Conservation (phyloP, 2,329 filamentous ascomycete genomes). For the Hymenoscyphus fraxineus region DNA sequence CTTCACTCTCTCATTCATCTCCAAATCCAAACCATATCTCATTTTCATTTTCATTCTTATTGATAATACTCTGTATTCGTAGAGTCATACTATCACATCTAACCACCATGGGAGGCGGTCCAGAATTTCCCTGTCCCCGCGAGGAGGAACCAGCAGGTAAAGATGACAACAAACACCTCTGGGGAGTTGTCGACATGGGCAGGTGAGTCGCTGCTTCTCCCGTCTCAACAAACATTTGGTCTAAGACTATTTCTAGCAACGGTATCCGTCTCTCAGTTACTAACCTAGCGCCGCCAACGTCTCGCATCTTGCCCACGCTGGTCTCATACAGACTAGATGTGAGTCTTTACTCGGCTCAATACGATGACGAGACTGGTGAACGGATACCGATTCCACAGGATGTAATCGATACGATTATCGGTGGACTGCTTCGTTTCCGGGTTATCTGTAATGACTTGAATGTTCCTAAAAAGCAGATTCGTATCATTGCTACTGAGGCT, state of each 20-base stretch:
- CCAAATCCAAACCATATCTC: not conserved
- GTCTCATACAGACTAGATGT: slow-evolving; percentile 58
- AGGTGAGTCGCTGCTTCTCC: slow-evolving; percentile 26
- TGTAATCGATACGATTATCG: slow-evolving; percentile 49
- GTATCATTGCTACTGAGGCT: slow-evolving; percentile 63
- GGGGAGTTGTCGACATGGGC: slow-evolving; percentile 39
- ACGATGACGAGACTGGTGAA: slow-evolving; percentile 38
- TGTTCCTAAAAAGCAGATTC: slow-evolving; percentile 50
- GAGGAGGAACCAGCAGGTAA: not conserved
- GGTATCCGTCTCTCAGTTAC: slow-evolving; percentile 70
- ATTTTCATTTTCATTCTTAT: not conserved
- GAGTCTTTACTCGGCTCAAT: slow-evolving; percentile 64
- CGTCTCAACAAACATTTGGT: not conserved
- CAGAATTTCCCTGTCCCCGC: not conserved
- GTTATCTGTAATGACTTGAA: slow-evolving; percentile 54
- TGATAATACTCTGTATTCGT: not conserved
- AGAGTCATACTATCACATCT: not conserved
- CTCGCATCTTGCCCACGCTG: slow-evolving; percentile 55
- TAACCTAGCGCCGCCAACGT: slow-evolving; percentile 50
- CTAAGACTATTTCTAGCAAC: slow-evolving; percentile 46
- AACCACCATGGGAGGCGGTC: not conserved
- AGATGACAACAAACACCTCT: slow-evolving; percentile 13
- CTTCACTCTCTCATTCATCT: too few relatives aligned
- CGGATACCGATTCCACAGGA: slow-evolving; percentile 50
- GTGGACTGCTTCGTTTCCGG: slow-evolving; percentile 53